A percentile compares a stretch with the other conserved stretches of the same genome.
phyloP scores from a whole-genome alignment of 2,329 filamentous ascomycete genomes.

The Verticillium zaregamsianum region DNA sequence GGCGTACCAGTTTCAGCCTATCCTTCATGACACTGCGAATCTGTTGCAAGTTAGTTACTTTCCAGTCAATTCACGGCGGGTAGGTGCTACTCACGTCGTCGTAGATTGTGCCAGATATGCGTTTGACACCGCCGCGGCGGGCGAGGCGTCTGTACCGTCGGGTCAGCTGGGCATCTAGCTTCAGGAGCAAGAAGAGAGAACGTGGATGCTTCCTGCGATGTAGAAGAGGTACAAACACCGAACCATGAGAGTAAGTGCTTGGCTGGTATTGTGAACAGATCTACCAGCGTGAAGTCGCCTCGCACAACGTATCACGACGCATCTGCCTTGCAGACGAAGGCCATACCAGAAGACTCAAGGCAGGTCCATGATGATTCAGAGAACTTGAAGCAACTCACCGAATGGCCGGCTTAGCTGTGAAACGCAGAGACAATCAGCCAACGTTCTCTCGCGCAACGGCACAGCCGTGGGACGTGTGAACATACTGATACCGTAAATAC shows the following conservation, averaged over 20 bases:
- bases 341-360: no score
- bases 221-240: no score
- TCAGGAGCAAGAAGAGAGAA: no score
- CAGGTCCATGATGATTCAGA: no score
- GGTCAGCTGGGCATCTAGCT: not conserved
- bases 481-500: slow-evolving; percentile 47
- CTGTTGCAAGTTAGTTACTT: not conserved
- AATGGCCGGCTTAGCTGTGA: slow-evolving; percentile 49
- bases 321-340: no score
- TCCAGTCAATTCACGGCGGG: not conserved
- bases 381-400: slow-evolving; percentile 28
- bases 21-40: slow-evolving; percentile 31
- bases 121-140: slow-evolving; percentile 71
- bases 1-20: slow-evolving; percentile 42
- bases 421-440: not conserved
- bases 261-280: no score
- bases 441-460: not conserved
- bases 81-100: slow-evolving; percentile 38
- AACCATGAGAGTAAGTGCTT: slow-evolving; percentile 4
- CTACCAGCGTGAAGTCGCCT: no score
- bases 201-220: no score
- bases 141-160: slow-evolving; percentile 55
- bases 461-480: slow-evolving; percentile 7
- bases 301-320: no score
- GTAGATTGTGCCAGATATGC: slow-evolving; percentile 64